phyloP scores from a whole-genome alignment of 2,329 filamentous ascomycete genomes.

The Phyllosticta paracitricarpa region DNA sequence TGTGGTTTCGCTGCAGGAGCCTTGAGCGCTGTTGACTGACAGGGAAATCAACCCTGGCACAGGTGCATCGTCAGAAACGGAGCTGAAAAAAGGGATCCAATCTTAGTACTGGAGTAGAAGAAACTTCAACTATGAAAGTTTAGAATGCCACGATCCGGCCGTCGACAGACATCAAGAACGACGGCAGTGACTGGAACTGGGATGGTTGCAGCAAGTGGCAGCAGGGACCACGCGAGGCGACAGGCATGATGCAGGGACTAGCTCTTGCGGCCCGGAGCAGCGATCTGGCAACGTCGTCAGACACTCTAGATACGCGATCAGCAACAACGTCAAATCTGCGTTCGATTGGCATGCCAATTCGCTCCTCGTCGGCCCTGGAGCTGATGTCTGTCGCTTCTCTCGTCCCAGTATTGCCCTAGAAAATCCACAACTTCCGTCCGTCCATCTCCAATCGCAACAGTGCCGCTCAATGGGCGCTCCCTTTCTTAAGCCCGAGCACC shows the following conservation, averaged over 20 bases:
- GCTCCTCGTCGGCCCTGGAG: background rate
- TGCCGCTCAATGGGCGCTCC: constrained; percentile 7
- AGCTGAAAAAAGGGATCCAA: background rate
- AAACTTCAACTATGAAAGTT: background rate
- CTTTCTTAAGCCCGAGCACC: background rate
- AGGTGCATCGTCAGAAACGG: background rate
- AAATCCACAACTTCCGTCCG: background rate
- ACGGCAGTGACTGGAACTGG: background rate
- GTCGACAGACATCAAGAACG: background rate
- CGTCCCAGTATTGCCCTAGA: background rate
- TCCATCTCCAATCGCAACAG: background rate
- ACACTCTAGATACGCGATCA: background rate
- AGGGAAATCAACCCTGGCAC: background rate
- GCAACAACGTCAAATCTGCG: background rate
- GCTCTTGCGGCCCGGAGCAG: background rate
- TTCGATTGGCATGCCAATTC: background rate
- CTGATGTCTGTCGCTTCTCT: background rate
- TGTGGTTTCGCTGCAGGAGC: background rate
- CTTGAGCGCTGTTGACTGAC: background rate
- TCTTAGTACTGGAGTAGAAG: background rate
- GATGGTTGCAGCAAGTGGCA: background rate
- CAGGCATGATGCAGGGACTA: background rate
- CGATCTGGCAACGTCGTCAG: background rate
- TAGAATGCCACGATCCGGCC: background rate
- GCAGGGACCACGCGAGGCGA: background rate